Conservation (phyloP, 2,329 filamentous ascomycete species). For the Colletotrichum camelliae region DNA sequence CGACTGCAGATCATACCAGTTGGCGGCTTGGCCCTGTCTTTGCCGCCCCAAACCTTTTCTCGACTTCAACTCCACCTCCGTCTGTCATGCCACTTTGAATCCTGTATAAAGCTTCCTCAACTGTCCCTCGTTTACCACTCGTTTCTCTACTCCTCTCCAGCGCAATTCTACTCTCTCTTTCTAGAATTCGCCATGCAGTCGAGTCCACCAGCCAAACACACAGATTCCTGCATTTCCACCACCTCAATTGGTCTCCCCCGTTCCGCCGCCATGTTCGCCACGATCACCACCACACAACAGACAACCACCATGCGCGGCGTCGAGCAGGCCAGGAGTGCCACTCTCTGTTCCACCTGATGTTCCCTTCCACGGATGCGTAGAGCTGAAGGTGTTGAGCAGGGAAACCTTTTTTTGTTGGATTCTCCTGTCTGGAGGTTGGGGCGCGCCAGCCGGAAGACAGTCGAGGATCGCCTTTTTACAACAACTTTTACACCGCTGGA, state of each 20-base stretch:
- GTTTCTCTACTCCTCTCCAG: neutral
- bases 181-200: constrained; percentile 22
- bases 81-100: neutral
- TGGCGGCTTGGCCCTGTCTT: constrained; percentile 12
- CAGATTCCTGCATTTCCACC: constrained; percentile 12
- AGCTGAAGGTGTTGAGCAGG: neutral
- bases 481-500: constrained; percentile 4
- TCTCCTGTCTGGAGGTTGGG: constrained; percentile 6
- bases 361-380: neutral
- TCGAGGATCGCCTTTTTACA: neutral
- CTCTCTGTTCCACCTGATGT: constrained; percentile 20
- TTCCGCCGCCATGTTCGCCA: constrained; percentile 4
- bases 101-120: constrained; percentile 18
- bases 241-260: constrained; percentile 18
- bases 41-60: constrained; percentile 21
- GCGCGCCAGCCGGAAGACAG: neutral
- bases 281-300: neutral
- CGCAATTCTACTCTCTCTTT: constrained; percentile 21
- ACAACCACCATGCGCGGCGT: neutral
- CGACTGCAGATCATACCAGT: constrained; percentile 13
- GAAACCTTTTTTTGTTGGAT: neutral
- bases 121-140: neutral
- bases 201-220: constrained; percentile 11
- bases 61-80: constrained; percentile 17
- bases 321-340: constrained; percentile 20